Evolutionary conservation across 495 filamentous ascomycete species (phyloP).

Genomic region (Neurospora sp.): DNA sequence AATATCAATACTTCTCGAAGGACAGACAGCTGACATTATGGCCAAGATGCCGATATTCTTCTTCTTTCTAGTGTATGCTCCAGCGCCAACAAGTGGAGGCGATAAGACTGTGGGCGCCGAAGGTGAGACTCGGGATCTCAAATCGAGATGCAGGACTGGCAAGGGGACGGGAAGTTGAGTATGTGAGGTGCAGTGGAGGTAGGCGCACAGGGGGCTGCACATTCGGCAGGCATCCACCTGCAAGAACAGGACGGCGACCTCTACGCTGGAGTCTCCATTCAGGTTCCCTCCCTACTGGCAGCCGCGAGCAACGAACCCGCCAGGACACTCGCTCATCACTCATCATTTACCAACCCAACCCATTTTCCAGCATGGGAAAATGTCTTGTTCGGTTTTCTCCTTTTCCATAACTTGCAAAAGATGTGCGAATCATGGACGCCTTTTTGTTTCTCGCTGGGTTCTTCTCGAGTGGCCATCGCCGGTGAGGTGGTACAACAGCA

Average conservation of each 20-base stretch:
- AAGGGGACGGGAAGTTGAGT: not conserved
- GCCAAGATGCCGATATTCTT: not conserved
- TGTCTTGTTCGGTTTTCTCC: not conserved
- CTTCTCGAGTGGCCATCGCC: not conserved
- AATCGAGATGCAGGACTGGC: not conserved
- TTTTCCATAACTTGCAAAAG: not conserved
- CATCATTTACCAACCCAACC: not conserved
- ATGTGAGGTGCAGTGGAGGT: not conserved
- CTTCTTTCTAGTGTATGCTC: not conserved
- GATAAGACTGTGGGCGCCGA: not conserved
- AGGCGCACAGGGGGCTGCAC: not conserved
- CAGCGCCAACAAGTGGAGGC: not conserved
- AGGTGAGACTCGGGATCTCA: not conserved
- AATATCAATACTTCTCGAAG: not conserved
- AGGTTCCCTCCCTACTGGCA: not conserved
- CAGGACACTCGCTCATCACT: not conserved
- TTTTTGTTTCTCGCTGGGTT: not conserved
- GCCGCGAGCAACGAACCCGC: not conserved
- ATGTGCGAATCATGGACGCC: not conserved
- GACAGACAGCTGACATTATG: not conserved
- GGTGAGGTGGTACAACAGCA: constrained; percentile 9
- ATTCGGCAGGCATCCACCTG: not conserved
- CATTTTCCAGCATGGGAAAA: not conserved
- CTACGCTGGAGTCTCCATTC: not conserved
- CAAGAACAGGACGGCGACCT: not conserved